Percentiles rank a stretch among this genome's conserved stretches.
phyloP scores from a whole-genome alignment of 352 stramenopile species.

The Phytophthora citricola region DNA sequence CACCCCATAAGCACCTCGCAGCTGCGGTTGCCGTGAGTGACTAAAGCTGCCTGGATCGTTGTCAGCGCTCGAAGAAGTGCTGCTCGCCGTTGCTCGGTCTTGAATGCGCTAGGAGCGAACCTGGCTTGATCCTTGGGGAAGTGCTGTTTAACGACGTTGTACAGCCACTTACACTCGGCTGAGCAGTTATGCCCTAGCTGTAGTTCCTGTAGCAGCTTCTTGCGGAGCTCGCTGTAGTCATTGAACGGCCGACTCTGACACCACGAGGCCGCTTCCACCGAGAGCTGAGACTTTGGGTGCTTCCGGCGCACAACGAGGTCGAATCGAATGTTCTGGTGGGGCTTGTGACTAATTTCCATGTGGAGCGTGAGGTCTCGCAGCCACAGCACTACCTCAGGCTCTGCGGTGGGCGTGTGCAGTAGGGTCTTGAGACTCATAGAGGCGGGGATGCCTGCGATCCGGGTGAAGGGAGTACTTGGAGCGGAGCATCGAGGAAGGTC shows the following conservation, averaged over 20 bases:
- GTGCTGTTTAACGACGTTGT: constrained; percentile 48
- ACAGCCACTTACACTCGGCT: constrained; percentile 53
- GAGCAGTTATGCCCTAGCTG: constrained; percentile 44
- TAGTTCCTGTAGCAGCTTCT: constrained; percentile 44
- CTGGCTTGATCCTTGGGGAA: constrained; percentile 45
- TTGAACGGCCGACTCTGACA: constrained; percentile 35
- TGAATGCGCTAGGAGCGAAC: constrained; percentile 21
- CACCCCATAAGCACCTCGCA: constrained; percentile 44
- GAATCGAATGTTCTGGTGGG: constrained; percentile 20
- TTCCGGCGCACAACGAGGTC: constrained; percentile 28
- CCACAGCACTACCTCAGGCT: constrained; percentile 32
- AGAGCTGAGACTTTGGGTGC: constrained; percentile 10
- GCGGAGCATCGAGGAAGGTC: constrained; percentile 14
- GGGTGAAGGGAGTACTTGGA: constrained; percentile 5
- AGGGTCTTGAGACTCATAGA: constrained; percentile 23
- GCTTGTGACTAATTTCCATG: constrained; percentile 27
- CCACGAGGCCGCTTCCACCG: constrained; percentile 28
- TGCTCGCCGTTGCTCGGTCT: constrained; percentile 26
- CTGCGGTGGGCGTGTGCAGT: constrained; percentile 25
- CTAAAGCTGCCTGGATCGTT: constrained; percentile 46
- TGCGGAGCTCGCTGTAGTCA: constrained; percentile 42
- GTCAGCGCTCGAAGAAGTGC: constrained; percentile 38
- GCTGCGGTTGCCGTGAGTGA: constrained; percentile 44
- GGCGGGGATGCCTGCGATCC: constrained; percentile 18
- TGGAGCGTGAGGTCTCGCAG: constrained; percentile 30